Evolutionary conservation across 176 grass and related monocot species (phyloP).

Genomic region (Juncus inflexus): DNA sequence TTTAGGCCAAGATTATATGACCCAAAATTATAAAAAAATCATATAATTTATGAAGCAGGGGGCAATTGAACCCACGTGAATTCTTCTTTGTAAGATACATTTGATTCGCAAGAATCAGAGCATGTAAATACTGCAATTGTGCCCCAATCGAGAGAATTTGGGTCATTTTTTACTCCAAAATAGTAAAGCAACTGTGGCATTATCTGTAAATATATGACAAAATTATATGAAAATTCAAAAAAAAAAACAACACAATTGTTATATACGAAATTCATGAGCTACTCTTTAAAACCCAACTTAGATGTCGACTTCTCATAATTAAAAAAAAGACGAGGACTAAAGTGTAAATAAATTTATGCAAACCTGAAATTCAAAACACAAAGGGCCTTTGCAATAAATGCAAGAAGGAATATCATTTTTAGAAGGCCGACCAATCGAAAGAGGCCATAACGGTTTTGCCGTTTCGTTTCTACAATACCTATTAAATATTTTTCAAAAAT

Average conservation of each 20-base stretch:
- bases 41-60: conserved; percentile 30
- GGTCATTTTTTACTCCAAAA: conserved; percentile 69
- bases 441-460: conserved; percentile 75
- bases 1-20: background rate
- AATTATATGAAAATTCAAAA: background rate
- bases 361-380: conserved; percentile 96
- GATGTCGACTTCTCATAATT: background rate
- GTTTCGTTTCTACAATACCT: conserved; percentile 75
- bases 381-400: conserved; percentile 63
- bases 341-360: conserved; percentile 15
- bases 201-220: conserved; percentile 50
- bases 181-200: conserved; percentile 93
- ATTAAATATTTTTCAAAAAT: conserved; percentile 23
- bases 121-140: conserved; percentile 80
- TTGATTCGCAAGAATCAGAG: conserved; percentile 62
- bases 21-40: background rate
- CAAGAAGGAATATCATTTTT: conserved; percentile 58
- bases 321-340: background rate
- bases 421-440: conserved; percentile 55
- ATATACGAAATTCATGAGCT: background rate
- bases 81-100: conserved; percentile 73
- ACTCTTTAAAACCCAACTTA: background rate
- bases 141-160: conserved; percentile 90
- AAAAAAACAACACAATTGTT: background rate
- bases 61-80: conserved; percentile 87